phyloP scores from a whole-genome alignment of 768 basidiomycete genomes.

The Tricholoma bakamatsutake region DNA sequence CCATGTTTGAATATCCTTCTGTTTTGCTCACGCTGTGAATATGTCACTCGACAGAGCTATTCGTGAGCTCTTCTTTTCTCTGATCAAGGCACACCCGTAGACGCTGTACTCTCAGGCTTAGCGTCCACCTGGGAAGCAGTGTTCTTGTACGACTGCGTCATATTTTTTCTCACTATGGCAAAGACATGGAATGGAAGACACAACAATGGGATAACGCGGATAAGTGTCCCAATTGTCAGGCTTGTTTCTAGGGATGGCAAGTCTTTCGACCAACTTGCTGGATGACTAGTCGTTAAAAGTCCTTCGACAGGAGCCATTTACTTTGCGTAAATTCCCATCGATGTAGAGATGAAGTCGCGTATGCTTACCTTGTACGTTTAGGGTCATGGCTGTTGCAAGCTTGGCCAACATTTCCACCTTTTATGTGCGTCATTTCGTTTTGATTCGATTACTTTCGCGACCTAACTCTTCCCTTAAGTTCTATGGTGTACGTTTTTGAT shows the following conservation, averaged over 20 bases:
- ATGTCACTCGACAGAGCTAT: constrained; percentile 9
- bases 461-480: constrained; percentile 14
- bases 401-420: constrained; percentile 39
- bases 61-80: constrained; percentile 6
- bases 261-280: constrained; percentile 9
- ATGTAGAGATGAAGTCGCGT: not conserved
- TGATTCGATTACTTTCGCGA: not conserved
- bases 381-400: constrained; percentile 48
- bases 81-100: not conserved
- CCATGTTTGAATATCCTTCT: not conserved
- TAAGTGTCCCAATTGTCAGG: constrained; percentile 30
- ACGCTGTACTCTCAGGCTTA: constrained; percentile 17
- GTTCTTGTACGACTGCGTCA: constrained; percentile 40
- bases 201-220: constrained; percentile 19
- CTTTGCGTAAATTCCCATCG: constrained; percentile 38
- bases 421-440: constrained; percentile 19
- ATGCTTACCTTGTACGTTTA: constrained; percentile 12
- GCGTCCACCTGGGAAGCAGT: constrained; percentile 46
- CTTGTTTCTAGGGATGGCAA: constrained; percentile 46
- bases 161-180: constrained; percentile 42
- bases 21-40: not conserved
- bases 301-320: constrained; percentile 41
- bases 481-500: constrained; percentile 17
- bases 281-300: not conserved
- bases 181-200: constrained; percentile 35